These are phyloP conservation scores for Kwoniella shivajii DNA, from an alignment of 1,284 basidiomycete species.

Conservation along the genomic window DNA sequence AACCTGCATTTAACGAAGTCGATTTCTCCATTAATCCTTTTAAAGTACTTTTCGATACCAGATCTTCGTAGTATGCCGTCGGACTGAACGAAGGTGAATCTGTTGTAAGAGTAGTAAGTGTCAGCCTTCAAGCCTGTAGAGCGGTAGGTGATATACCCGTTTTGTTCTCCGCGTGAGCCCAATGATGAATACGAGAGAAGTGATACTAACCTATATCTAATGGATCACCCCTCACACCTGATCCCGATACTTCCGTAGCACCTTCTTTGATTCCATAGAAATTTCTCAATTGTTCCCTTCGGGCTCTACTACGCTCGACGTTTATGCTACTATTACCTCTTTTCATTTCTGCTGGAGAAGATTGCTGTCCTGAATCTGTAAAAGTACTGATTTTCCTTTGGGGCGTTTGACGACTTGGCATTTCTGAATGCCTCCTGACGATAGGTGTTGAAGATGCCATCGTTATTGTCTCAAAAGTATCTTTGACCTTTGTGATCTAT, in stretches of 20 bases:
- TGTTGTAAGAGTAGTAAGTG: slow-evolving; percentile 3
- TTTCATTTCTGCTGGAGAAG: background rate
- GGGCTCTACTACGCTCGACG: slow-evolving; percentile 34
- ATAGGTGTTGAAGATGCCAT: slow-evolving; percentile 7
- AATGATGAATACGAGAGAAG: background rate
- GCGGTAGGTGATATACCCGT: too few species aligned
- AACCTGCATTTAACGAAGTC: slow-evolving; percentile 39
- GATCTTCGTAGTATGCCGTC: slow-evolving; percentile 46
- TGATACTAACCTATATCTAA: slow-evolving; percentile 36
- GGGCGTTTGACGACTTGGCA: background rate
- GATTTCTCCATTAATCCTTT: slow-evolving; percentile 44
- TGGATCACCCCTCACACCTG: slow-evolving; percentile 19
- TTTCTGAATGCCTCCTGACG: slow-evolving; percentile 5
- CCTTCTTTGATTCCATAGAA: slow-evolving; percentile 46
- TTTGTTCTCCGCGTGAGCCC: too few species aligned
- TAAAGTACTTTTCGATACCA: slow-evolving; percentile 38
- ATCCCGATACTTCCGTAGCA: background rate
- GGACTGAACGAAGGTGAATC: slow-evolving; percentile 43
- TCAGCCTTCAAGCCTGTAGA: background rate
- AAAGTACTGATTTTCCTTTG: slow-evolving; percentile 4
- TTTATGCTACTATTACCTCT: background rate
- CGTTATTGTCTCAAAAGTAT: too few species aligned
- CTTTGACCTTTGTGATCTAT: too few species aligned
- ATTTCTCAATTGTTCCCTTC: slow-evolving; percentile 45
- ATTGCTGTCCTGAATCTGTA: background rate